A percentile compares a stretch with the other conserved stretches of the same genome.
Evolutionary conservation across 179 eudicot species (phyloP).

Genomic region (Carnegiea gigantea): DNA sequence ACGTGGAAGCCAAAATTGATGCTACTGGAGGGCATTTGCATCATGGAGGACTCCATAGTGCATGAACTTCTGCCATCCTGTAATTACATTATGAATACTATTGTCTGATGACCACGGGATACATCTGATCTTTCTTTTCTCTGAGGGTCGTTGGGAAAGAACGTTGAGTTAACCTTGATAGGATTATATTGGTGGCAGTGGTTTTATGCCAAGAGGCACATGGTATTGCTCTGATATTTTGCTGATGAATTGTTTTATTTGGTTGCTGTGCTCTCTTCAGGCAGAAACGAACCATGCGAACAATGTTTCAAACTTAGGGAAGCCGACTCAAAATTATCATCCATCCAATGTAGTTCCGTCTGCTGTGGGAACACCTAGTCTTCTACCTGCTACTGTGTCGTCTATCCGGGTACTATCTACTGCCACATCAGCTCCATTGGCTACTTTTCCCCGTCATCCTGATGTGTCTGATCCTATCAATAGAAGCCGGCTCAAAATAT

Average conservation of each 20-base stretch:
- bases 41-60: too few species aligned
- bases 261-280: slow-evolving; percentile 34
- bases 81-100: background rate
- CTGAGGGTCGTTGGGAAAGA: background rate
- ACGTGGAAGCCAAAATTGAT: too few species aligned
- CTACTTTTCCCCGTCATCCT: slow-evolving; percentile 39
- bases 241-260: slow-evolving; percentile 12
- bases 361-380: slow-evolving; percentile 17
- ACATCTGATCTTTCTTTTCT: background rate
- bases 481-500: slow-evolving; percentile 46
- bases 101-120: background rate
- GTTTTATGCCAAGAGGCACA: background rate
- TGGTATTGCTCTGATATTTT: background rate
- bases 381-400: slow-evolving; percentile 24
- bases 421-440: slow-evolving; percentile 33
- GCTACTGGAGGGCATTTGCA: too few species aligned
- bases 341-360: slow-evolving; percentile 25
- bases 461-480: slow-evolving; percentile 39
- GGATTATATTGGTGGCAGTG: background rate
- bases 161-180: background rate
- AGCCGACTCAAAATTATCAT: slow-evolving; percentile 43
- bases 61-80: background rate
- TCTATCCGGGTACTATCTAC: slow-evolving; percentile 30
- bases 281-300: slow-evolving; percentile 50
- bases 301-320: slow-evolving; percentile 28